phyloP scores from a whole-genome alignment of 805 yeast genomes.

The Lipomyces spencermartinsiae region DNA sequence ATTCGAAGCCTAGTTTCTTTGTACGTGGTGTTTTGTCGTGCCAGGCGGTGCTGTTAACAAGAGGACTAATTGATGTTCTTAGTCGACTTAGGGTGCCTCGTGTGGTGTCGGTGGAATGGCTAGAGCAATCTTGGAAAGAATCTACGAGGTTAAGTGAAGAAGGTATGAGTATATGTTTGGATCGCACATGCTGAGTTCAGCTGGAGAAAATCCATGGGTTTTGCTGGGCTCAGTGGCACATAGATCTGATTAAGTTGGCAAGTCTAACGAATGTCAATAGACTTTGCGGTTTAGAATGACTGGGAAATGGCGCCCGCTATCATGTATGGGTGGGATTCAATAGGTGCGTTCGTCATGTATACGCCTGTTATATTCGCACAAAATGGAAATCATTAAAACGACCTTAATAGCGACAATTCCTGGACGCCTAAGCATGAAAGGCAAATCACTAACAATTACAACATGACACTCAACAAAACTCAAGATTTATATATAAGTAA shows the following conservation, averaged over 20 bases:
- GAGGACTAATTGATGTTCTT: not conserved
- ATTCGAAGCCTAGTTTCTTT: not conserved
- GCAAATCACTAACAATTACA: not conserved
- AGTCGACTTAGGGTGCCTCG: conserved; percentile 29
- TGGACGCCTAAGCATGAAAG: not conserved
- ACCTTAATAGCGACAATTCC: not conserved
- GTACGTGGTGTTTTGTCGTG: not conserved
- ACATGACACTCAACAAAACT: no score
- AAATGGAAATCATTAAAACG: not conserved
- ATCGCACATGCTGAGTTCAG: not conserved
- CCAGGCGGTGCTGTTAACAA: not conserved
- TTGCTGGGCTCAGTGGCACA: not conserved
- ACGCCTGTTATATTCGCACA: not conserved
- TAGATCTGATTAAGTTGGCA: not conserved
- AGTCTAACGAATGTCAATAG: not conserved
- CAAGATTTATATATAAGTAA: not conserved
- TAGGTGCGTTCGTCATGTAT: no score
- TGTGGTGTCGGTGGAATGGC: conserved; percentile 51
- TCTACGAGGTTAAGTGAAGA: conserved; percentile 42
- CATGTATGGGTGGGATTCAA: no score
- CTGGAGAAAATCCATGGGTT: not conserved
- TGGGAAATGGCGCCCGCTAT: not conserved
- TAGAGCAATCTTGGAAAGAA: conserved; percentile 47
- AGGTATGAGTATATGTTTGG: conserved; percentile 19
- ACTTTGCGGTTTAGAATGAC: not conserved